Evolutionary conservation across 1,139 yeast species (phyloP).

Genomic region (Pneumocystis wakefieldiae): DNA sequence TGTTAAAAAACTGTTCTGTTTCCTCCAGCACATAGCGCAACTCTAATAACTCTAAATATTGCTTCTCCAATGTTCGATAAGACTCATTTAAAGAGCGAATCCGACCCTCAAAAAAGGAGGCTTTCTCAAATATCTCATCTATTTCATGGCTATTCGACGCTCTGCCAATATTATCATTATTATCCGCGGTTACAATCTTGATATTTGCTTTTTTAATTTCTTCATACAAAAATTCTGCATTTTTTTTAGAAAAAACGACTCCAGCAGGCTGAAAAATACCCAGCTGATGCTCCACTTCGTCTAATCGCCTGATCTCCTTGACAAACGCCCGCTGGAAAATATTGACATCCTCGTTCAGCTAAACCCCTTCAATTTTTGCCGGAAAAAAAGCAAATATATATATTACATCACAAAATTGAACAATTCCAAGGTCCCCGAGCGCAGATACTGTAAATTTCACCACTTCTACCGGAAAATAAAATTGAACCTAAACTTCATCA

Average conservation of each 20-base stretch:
- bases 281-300: conserved; percentile 48
- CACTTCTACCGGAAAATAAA: conserved; percentile 81
- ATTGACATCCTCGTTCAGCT: conserved; percentile 56
- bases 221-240: conserved; percentile 17
- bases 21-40: conserved; percentile 54
- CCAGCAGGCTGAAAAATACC: conserved; percentile 21
- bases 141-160: conserved; percentile 46
- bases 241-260: not conserved
- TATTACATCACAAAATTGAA: conserved; percentile 66
- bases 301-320: conserved; percentile 57
- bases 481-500: conserved; percentile 40
- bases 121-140: conserved; percentile 58
- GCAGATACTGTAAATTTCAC: conserved; percentile 74
- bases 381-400: not conserved
- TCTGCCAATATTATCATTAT: conserved; percentile 18
- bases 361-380: not conserved
- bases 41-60: conserved; percentile 45
- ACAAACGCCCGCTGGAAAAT: conserved; percentile 82
- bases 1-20: conserved; percentile 51
- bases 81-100: conserved; percentile 42
- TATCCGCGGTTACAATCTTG: conserved; percentile 17
- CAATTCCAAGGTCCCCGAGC: conserved; percentile 65
- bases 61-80: conserved; percentile 37
- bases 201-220: conserved; percentile 22
- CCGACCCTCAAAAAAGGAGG: conserved; percentile 46